These are phyloP conservation scores for Cardamine occulta DNA, from an alignment of 345 rosid species.

Conservation along the genomic window DNA sequence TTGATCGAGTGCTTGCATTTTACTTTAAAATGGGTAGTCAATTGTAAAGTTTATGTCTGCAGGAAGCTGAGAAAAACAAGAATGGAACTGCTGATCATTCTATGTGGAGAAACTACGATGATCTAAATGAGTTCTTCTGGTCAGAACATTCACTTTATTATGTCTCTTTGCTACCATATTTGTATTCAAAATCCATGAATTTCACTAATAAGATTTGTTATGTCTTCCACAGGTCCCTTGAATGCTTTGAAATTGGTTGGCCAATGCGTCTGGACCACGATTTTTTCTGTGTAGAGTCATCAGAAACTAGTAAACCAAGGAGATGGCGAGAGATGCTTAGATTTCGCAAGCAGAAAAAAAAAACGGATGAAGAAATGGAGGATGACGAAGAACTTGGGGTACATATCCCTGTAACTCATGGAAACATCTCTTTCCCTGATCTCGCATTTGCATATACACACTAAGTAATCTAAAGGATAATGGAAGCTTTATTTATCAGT, in stretches of 20 bases:
- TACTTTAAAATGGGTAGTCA: constrained; percentile 18
- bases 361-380: constrained; percentile 49
- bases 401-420: constrained; percentile 38
- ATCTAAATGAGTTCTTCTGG: constrained; percentile 95
- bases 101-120: constrained; percentile 99
- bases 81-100: constrained; percentile 85
- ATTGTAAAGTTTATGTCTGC: constrained; percentile 44
- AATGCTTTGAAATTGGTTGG: constrained; percentile 92
- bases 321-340: constrained; percentile 32
- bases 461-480: constrained; percentile 28
- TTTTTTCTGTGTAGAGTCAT: constrained; percentile 55
- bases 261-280: constrained; percentile 77
- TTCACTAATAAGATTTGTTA: constrained; percentile 28
- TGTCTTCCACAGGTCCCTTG: constrained; percentile 69
- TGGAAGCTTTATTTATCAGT: constrained; percentile 25
- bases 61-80: constrained; percentile 87
- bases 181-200: constrained; percentile 13
- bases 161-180: constrained; percentile 14
- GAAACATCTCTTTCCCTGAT: constrained; percentile 24
- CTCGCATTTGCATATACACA: constrained; percentile 35
- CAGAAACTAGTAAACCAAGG: constrained; percentile 41
- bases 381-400: constrained; percentile 74
- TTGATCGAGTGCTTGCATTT: constrained; percentile 23
- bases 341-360: constrained; percentile 40
- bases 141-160: constrained; percentile 41